A percentile compares a stretch with the other conserved stretches of the same genome.
These are phyloP conservation scores for Noccaea bulbosa DNA, from an alignment of 345 rosid genomes.

Conservation along the genomic window DNA sequence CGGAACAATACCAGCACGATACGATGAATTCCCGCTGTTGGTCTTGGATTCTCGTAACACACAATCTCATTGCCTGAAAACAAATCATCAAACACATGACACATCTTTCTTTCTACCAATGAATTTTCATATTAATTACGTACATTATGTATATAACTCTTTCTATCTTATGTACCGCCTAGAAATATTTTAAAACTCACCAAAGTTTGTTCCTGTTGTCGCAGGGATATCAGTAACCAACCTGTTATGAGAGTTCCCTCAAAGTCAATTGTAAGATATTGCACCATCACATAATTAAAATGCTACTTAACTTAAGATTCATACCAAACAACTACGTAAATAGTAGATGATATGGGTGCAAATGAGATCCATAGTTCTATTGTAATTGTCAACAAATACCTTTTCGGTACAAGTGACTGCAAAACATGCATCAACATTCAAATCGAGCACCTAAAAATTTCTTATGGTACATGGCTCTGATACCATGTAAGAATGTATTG, in stretches of 20 bases:
- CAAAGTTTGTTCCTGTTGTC: conserved; percentile 46
- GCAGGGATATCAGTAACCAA: conserved; percentile 50
- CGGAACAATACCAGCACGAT: conserved; percentile 67
- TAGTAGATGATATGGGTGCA: background rate
- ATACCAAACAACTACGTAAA: background rate
- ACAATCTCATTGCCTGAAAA: conserved; percentile 74
- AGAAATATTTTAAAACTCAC: conserved; percentile 35
- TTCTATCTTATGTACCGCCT: background rate
- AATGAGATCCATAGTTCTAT: background rate
- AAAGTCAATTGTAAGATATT: background rate
- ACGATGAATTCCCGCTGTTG: conserved; percentile 76
- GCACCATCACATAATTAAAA: background rate
- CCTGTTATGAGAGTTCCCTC: conserved; percentile 32
- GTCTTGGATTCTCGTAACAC: conserved; percentile 77
- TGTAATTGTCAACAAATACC: background rate
- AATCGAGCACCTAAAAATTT: background rate
- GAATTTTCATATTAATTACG: too few species aligned
- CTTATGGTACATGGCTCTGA: background rate
- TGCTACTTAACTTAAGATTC: background rate
- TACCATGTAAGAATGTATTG: too few species aligned
- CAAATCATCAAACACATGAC: conserved; percentile 1
- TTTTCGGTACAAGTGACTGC: background rate
- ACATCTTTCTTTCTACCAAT: background rate
- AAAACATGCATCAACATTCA: conserved; percentile 9
- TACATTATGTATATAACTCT: background rate